Percentiles rank a stretch among this genome's conserved stretches.
Conservation (phyloP, 495 filamentous ascomycete genomes). For the Trichoderma asperelloides region DNA sequence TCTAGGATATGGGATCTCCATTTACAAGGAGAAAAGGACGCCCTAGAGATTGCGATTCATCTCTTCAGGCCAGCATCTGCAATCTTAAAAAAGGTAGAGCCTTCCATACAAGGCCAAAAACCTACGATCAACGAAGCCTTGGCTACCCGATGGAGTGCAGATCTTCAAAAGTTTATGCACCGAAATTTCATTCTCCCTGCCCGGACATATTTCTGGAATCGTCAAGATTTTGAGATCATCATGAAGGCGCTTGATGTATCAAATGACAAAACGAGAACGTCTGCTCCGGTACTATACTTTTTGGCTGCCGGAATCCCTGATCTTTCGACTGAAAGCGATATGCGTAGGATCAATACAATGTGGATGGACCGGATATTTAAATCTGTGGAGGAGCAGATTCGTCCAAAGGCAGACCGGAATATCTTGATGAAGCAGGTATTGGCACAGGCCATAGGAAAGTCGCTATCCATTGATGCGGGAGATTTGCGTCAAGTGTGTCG, state of each 20-base stretch:
- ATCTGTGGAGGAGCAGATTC: slow-evolving; percentile 28
- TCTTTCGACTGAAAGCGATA: slow-evolving; percentile 44
- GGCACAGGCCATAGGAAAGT: slow-evolving; percentile 27
- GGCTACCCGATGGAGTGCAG: slow-evolving; percentile 16
- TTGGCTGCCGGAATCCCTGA: slow-evolving; percentile 48
- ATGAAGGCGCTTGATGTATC: slow-evolving; percentile 24
- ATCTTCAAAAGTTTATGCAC: slow-evolving; percentile 56
- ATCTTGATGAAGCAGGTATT: slow-evolving; percentile 29
- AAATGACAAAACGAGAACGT: slow-evolving; percentile 22
- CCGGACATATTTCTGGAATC: slow-evolving; percentile 45
- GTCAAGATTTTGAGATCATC: slow-evolving; percentile 26
- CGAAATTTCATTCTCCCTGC: slow-evolving; percentile 63
- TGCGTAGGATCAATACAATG: slow-evolving; percentile 43
- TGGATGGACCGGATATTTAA: slow-evolving; percentile 64
- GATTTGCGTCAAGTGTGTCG: slow-evolving; percentile 34
- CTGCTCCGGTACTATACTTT: slow-evolving; percentile 44
- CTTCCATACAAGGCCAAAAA: slow-evolving; percentile 17
- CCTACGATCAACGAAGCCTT: slow-evolving; percentile 19
- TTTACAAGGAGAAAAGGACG: slow-evolving; percentile 28
- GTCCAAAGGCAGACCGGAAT: slow-evolving; percentile 11
- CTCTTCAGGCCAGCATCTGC: slow-evolving; percentile 23
- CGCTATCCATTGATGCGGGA: slow-evolving; percentile 14
- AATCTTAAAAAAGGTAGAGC: slow-evolving; percentile 28
- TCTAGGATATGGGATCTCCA: slow-evolving; percentile 35
- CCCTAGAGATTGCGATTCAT: slow-evolving; percentile 30